phyloP scores from a whole-genome alignment of 345 rosid genomes.

The Camelina neglecta region DNA sequence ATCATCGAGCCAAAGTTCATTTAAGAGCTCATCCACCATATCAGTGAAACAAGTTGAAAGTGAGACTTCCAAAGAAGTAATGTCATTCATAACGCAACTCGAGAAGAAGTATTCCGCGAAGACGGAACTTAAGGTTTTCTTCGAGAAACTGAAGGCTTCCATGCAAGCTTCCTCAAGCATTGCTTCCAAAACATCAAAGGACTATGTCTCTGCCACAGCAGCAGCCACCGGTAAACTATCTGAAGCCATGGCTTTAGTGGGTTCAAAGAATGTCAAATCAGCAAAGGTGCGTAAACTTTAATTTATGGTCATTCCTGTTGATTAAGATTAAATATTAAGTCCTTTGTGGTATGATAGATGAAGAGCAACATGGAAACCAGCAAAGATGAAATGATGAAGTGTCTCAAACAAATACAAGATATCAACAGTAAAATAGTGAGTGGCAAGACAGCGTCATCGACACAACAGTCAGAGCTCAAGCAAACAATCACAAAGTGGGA shows the following conservation, averaged over 20 bases:
- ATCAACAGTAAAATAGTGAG: slow-evolving; percentile 33
- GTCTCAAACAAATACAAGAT: slow-evolving; percentile 31
- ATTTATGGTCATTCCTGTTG: neutral
- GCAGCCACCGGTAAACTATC: slow-evolving; percentile 23
- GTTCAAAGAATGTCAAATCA: slow-evolving; percentile 31
- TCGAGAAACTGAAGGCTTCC: slow-evolving; percentile 39
- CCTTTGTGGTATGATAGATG: slow-evolving; percentile 25
- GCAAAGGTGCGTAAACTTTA: slow-evolving; percentile 32
- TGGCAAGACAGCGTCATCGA: slow-evolving; percentile 29
- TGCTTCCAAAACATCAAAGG: slow-evolving; percentile 28
- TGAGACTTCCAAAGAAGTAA: slow-evolving; percentile 36
- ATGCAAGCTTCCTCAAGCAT: slow-evolving; percentile 30
- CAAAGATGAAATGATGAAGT: slow-evolving; percentile 7
- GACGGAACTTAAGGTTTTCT: slow-evolving; percentile 36
- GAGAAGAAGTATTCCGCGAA: slow-evolving; percentile 36
- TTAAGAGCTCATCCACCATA: neutral
- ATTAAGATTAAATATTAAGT: neutral
- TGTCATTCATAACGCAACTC: slow-evolving; percentile 38
- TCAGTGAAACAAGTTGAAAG: slow-evolving; percentile 30
- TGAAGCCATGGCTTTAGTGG: slow-evolving; percentile 35
- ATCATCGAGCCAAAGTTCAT: neutral
- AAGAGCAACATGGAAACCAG: slow-evolving; percentile 37
- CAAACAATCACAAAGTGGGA: slow-evolving; percentile 38
- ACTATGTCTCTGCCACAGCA: neutral
- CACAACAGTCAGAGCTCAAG: slow-evolving; percentile 37